Base-by-base conservation (phyloP, 768 basidiomycete species). In the Xanthoconium purpureum region DNA sequence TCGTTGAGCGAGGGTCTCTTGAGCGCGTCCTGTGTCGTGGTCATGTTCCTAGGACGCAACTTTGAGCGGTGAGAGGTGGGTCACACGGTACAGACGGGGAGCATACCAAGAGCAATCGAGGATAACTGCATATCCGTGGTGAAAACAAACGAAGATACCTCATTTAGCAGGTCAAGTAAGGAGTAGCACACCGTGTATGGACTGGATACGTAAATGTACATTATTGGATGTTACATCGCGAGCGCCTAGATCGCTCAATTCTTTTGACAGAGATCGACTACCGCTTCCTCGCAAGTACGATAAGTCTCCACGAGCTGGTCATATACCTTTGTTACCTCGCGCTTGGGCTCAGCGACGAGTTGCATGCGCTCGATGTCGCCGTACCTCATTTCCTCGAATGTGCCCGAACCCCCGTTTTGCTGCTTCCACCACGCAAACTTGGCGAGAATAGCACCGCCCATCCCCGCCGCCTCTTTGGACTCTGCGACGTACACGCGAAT, bases 101-200 rank as follows among this genome's bases (percentile, higher is more conserved):
- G 35, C 47, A 58, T 52, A 59, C 47, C 48, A 14, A 36, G 20
- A n/a, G 9, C 14, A 37, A 33, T 42, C 20, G 46, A n/a, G 7
- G 30, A 29, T 11, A 28, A 18, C 11, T n/a, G 61, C 61, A 63
- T 62, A 18, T 61, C 36, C 28, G 33, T 3, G 24, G 24, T n/a
- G 29, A 57, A 38, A 44, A 43, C 42, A 44, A 14, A 46, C 48
- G 6, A 61, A 39, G 59, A 62, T 50, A 52, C 62, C 59, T 62
- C 61, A 53, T 63, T 57, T 40, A n/a, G 24, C 4, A 24, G 24
- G 24, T 24, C 24, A 24, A 24, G 24, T 24, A 24, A 24, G 24
- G 24, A 24, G 24, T 24, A 24, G 24, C 4, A 24, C 17, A 5
- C 18, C 28, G 18, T 6, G 44, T 30, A 35, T 39, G 7, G 5